Base-by-base conservation (phyloP, 768 basidiomycete genomes). In the Holtermannia corniformis region DNA sequence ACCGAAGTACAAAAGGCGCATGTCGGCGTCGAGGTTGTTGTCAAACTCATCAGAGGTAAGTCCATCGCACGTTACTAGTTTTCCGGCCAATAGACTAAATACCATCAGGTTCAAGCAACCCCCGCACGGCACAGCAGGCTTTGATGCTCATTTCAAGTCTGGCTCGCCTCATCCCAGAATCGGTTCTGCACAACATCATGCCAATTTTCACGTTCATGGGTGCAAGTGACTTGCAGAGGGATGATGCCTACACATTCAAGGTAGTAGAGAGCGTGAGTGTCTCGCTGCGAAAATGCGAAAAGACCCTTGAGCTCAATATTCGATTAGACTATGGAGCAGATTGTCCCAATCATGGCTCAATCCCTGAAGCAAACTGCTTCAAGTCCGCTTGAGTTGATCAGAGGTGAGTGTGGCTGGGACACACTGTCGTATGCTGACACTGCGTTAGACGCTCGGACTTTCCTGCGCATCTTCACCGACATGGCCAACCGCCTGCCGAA, bases 191-290 rank as follows among this genome's bases (percentile, higher is more conserved):
- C 65, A 90, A 93, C 61, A 80, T 96, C 47, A 95, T 99, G 88
- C 93, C 95, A 3, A 83, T 99, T 43, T 97, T 99, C 76, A 96
- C 92, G 0, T 97, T 96, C 75, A 96, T 97, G 89, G 93, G 95
- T 19, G 88, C 92, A n/a, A 92, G 89, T 57, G 84, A 96, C 16
- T 87, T 96, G 76, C 93, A 95, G 65, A 80, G 91, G 44, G 95
- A 99, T 60, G 95, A 99, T 67, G 81, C 85, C 0, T 92, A 93
- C 73, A 92, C 87, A 65, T 93, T 95, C 77, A 82, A 82, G 32
- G 91, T 97, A 7, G 87, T 97, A 1, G 91, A 96, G 69, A 86
- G 86, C 78, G 90, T 88, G 50, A 42, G 74, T 46, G 26, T 19
- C 50, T 55, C 47, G 25, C 19, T 3, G 13, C 2, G 27, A 7